These are phyloP conservation scores for Trypanosoma mega DNA, from an alignment of 208 protist genomes.

Conservation along the genomic window DNA sequence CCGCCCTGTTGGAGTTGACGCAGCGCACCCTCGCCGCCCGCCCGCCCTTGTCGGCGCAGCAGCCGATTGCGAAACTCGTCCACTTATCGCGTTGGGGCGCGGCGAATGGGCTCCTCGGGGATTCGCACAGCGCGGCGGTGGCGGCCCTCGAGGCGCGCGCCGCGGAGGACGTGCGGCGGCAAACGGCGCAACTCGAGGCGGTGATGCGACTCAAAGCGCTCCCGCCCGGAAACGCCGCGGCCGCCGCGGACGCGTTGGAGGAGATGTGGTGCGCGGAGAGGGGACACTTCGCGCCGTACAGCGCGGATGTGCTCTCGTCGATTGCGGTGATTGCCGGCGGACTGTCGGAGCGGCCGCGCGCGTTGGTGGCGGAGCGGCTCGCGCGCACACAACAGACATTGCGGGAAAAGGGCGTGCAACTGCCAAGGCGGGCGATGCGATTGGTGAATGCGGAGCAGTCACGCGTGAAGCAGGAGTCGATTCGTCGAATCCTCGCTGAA, in stretches of 20 bases:
- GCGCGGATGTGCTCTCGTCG: constrained; percentile 76
- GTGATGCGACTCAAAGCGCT: constrained; percentile 75
- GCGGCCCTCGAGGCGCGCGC: constrained; percentile 35
- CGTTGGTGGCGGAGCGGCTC: constrained; percentile 47
- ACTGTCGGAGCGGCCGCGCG: constrained; percentile 39
- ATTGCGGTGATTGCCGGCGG: constrained; percentile 47
- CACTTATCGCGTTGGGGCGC: constrained; percentile 62
- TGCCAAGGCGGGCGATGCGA: constrained; percentile 72
- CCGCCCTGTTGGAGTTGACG: constrained; percentile 30
- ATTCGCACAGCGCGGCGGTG: constrained; percentile 26
- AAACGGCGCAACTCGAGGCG: constrained; percentile 69
- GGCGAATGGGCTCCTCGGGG: constrained; percentile 32
- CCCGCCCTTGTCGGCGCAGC: constrained; percentile 23
- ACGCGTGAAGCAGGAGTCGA: constrained; percentile 48
- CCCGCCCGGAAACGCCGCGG: constrained; percentile 42
- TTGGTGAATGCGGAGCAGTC: constrained; percentile 66
- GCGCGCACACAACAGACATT: constrained; percentile 48
- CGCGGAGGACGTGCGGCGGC: constrained; percentile 36
- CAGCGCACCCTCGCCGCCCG: constrained; percentile 30
- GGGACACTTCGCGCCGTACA: constrained; percentile 53
- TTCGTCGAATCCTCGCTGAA: constrained; percentile 32
- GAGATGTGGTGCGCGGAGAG: constrained; percentile 50
- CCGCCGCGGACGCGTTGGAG: constrained; percentile 34
- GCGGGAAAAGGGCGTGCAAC: constrained; percentile 14
- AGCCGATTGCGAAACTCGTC: constrained; percentile 59